Percentiles rank a stretch among this genome's conserved stretches.
phyloP scores from a whole-genome alignment of 1,284 basidiomycete genomes.

The Paramarasmius palmivorus region DNA sequence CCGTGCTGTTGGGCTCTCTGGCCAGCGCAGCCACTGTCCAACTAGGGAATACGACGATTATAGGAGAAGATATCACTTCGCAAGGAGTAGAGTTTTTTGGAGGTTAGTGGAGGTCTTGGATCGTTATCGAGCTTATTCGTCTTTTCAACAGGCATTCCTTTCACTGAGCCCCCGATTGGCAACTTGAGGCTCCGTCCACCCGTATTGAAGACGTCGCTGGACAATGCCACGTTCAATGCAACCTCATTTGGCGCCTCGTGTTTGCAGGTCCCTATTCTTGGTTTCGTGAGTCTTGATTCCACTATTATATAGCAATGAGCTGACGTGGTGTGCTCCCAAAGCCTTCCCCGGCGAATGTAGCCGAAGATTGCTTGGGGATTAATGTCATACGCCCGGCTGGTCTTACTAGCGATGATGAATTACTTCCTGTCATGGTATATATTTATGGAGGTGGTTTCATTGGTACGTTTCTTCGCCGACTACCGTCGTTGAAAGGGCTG shows the following conservation, averaged over 20 bases:
- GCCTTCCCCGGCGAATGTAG: too few relatives aligned
- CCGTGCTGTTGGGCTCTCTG: too few relatives aligned
- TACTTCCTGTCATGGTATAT: conserved; percentile 38
- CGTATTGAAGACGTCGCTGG: conserved; percentile 10
- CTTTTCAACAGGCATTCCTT: conserved; percentile 27
- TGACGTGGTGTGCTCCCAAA: too few relatives aligned
- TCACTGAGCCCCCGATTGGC: conserved; percentile 20
- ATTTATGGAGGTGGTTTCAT: conserved; percentile 28
- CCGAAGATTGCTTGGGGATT: conserved; percentile 50
- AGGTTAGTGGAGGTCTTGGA: too few relatives aligned
- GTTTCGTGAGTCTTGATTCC: too few relatives aligned
- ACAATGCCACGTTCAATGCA: conserved; percentile 15
- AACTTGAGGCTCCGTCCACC: conserved; percentile 19
- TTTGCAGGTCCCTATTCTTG: conserved; percentile 14
- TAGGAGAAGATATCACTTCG: too few relatives aligned
- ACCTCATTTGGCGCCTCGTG: conserved; percentile 18
- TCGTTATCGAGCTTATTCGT: too few relatives aligned
- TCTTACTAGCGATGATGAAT: conserved; percentile 13
- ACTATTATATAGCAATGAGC: too few relatives aligned
- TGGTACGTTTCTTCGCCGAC: conserved; percentile 25
- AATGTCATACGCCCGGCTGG: conserved; percentile 45
- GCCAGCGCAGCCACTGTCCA: too few relatives aligned
- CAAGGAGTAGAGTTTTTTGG: too few relatives aligned
- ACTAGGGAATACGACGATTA: too few relatives aligned
- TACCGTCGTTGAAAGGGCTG: background rate